phyloP scores from a whole-genome alignment of 163 green algal genomes.

The Prototheca wickerhamii region DNA sequence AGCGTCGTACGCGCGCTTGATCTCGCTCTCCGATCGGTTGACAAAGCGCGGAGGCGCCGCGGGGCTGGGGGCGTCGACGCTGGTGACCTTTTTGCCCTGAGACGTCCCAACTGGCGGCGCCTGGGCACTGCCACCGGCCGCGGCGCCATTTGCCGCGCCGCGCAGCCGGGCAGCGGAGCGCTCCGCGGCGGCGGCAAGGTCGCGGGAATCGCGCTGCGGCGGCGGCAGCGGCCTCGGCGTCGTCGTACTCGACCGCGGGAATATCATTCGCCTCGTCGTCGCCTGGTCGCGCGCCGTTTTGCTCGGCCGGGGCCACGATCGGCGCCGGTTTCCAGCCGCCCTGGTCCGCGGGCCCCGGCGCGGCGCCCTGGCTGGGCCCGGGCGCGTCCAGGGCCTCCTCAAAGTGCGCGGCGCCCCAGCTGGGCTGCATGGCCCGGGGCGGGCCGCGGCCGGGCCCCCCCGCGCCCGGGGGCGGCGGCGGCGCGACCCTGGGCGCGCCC shows the following conservation, averaged over 20 bases:
- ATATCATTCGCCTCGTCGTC: too few relatives aligned
- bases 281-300: too few relatives aligned
- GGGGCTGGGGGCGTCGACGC: neutral
- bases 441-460: too few relatives aligned
- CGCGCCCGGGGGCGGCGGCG: too few relatives aligned
- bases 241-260: neutral
- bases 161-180: neutral
- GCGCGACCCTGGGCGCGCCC: neutral
- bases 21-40: slow-evolving; percentile 22
- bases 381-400: neutral
- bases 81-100: too few relatives aligned
- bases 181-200: neutral
- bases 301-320: too few relatives aligned
- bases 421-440: too few relatives aligned
- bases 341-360: too few relatives aligned
- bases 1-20: slow-evolving; percentile 48
- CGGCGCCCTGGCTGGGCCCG: too few relatives aligned
- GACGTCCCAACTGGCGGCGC: too few relatives aligned
- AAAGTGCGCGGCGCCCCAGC: neutral
- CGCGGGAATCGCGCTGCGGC: neutral
- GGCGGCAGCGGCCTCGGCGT: neutral
- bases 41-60: slow-evolving; percentile 3
- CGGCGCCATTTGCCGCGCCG: neutral
- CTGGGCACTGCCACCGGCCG: neutral
- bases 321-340: too few relatives aligned